Evolutionary conservation across 805 yeast genomes (phyloP).

Genomic region (Ogataea degrootiae): DNA sequence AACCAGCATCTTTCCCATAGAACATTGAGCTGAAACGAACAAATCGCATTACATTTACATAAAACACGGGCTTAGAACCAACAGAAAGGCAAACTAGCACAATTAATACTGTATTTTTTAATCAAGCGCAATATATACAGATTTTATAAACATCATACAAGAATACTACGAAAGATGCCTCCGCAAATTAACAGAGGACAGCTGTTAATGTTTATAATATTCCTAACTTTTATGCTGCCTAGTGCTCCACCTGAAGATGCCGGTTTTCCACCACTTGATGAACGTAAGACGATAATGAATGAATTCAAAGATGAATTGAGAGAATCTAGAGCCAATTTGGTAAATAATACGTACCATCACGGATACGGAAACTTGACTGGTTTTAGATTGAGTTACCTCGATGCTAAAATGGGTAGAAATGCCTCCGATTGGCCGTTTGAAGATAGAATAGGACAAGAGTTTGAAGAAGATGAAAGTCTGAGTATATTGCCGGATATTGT

Average conservation of each 20-base stretch:
- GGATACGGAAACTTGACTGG: slow-evolving; percentile 78
- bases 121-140: background rate
- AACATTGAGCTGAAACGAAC: too few relatives aligned
- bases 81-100: too few relatives aligned
- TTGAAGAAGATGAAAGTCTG: slow-evolving; percentile 45
- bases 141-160: background rate
- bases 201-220: slow-evolving; percentile 32
- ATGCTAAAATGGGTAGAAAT: slow-evolving; percentile 41
- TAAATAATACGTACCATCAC: slow-evolving; percentile 37
- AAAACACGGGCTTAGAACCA: too few relatives aligned
- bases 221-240: slow-evolving; percentile 38
- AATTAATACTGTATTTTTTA: too few relatives aligned
- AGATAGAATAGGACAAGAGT: slow-evolving; percentile 28
- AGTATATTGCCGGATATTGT: slow-evolving; percentile 59
- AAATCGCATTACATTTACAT: too few relatives aligned
- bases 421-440: slow-evolving; percentile 55
- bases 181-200: slow-evolving; percentile 26
- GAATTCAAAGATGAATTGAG: slow-evolving; percentile 32
- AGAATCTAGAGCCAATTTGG: slow-evolving; percentile 31
- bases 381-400: slow-evolving; percentile 59
- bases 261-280: slow-evolving; percentile 21
- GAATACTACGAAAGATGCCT: slow-evolving; percentile 12
- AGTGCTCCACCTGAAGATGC: slow-evolving; percentile 32
- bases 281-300: slow-evolving; percentile 26
- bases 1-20: too few relatives aligned